Percentiles rank a stretch among this genome's conserved stretches.
Evolutionary conservation across 2,329 filamentous ascomycete genomes (phyloP).

Genomic region (Lasiodiplodia gonubiensis): DNA sequence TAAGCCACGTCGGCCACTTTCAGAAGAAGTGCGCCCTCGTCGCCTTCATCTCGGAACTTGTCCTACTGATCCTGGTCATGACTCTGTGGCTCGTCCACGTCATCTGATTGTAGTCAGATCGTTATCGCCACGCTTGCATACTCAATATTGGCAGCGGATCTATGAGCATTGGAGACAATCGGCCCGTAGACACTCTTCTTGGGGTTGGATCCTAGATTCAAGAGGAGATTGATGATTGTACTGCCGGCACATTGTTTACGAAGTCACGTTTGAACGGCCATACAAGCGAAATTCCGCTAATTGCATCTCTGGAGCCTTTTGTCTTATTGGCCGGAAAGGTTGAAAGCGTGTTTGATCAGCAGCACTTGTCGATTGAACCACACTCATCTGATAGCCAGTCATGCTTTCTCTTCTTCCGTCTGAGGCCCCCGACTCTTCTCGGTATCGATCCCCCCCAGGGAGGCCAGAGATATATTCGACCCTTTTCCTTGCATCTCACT

Average conservation of each 20-base stretch:
- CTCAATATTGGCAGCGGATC: no score
- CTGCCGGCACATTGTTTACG: neutral
- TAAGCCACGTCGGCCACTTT: neutral
- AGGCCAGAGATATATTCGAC: neutral
- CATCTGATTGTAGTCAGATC: neutral
- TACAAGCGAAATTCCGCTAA: neutral
- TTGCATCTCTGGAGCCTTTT: neutral
- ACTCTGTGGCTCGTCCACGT: conserved; percentile 14
- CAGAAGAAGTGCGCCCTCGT: conserved; percentile 20
- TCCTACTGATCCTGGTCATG: conserved; percentile 7
- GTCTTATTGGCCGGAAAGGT: neutral
- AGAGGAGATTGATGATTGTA: neutral
- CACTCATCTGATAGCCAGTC: neutral
- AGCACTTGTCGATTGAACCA: neutral
- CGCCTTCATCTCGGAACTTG: neutral
- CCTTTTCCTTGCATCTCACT: neutral
- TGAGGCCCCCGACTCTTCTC: neutral
- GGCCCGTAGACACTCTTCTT: neutral
- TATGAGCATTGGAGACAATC: neutral
- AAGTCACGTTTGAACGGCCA: conserved; percentile 9
- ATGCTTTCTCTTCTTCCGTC: neutral
- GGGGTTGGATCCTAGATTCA: no score
- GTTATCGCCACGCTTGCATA: neutral
- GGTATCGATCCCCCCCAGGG: neutral
- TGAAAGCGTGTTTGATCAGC: neutral